Conservation (phyloP, 495 filamentous ascomycete species). For the Penicillium bialowiezense region DNA sequence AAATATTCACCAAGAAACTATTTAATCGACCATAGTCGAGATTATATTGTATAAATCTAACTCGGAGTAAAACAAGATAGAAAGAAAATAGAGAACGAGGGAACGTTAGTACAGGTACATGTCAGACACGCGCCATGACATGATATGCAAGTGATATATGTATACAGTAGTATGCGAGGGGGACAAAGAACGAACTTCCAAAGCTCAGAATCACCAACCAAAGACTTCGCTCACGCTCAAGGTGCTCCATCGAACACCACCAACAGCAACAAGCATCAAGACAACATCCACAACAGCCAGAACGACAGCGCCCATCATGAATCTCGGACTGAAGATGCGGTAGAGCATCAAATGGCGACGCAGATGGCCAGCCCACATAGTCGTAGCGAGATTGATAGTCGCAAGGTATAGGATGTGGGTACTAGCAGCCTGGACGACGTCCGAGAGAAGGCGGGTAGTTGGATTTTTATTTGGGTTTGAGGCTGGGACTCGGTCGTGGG, state of each 20-base stretch:
- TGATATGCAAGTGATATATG: neutral
- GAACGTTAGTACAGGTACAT: neutral
- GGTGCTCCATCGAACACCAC: conserved; percentile 69
- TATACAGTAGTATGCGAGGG: no score
- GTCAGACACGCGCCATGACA: neutral
- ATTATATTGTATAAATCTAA: neutral
- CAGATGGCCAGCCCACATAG: conserved; percentile 81
- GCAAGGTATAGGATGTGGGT: conserved; percentile 79
- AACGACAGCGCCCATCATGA: conserved; percentile 76
- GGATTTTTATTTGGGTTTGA: conserved; percentile 45
- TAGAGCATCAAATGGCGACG: conserved; percentile 94
- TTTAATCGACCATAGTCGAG: neutral
- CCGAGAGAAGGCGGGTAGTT: conserved; percentile 53
- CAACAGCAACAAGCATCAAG: conserved; percentile 61
- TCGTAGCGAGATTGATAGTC: conserved; percentile 75
- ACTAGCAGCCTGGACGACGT: conserved; percentile 63
- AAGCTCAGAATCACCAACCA: conserved; percentile 55
- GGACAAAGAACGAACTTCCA: neutral
- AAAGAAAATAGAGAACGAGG: neutral
- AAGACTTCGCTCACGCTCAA: conserved; percentile 83
- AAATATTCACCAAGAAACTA: no score
- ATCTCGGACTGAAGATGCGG: conserved; percentile 88
- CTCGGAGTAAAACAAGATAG: neutral
- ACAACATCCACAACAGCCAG: conserved; percentile 76
- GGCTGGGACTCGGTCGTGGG: conserved; percentile 25